These are phyloP conservation scores for Zygosaccharomyces kombuchaensis DNA, from an alignment of 805 yeast genomes.

Conservation along the genomic window DNA sequence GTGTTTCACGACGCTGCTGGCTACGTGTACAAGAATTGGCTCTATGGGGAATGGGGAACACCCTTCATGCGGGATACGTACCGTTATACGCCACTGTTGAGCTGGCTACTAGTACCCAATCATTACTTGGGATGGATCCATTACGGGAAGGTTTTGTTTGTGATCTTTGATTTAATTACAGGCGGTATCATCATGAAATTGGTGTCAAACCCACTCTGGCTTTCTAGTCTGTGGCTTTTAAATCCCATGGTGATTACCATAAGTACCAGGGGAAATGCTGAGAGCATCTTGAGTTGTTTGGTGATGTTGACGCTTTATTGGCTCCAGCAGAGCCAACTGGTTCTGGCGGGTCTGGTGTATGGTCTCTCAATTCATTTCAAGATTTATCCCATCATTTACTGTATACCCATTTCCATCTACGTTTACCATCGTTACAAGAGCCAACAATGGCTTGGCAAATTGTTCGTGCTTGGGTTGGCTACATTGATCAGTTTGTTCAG, in stretches of 20 bases:
- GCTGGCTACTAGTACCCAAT: conserved; percentile 80
- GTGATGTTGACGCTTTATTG: conserved; percentile 55
- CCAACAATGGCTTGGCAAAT: conserved; percentile 19
- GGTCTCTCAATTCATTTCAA: conserved; percentile 87
- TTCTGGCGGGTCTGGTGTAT: conserved; percentile 46
- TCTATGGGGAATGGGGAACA: conserved; percentile 39
- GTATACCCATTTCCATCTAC: conserved; percentile 58
- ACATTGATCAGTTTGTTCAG: conserved; percentile 42
- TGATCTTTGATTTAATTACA: conserved; percentile 73
- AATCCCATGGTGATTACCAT: conserved; percentile 95
- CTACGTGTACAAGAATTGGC: conserved; percentile 48
- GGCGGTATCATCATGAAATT: conserved; percentile 56
- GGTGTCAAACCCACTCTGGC: conserved; percentile 32
- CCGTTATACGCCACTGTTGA: conserved; percentile 84
- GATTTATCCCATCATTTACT: conserved; percentile 83
- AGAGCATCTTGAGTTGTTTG: conserved; percentile 78
- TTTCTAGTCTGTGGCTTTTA: conserved; percentile 72
- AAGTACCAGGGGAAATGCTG: conserved; percentile 90
- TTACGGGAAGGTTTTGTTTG: conserved; percentile 78
- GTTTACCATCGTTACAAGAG: conserved; percentile 14
- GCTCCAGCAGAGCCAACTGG: conserved; percentile 33
- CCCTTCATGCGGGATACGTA: conserved; percentile 88
- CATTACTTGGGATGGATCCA: conserved; percentile 44
- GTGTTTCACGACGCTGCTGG: conserved; percentile 92
- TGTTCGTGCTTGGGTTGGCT: conserved; percentile 41